These are phyloP conservation scores for Xylaria sp. DNA, from an alignment of 2,329 filamentous ascomycete species.

Conservation along the genomic window DNA sequence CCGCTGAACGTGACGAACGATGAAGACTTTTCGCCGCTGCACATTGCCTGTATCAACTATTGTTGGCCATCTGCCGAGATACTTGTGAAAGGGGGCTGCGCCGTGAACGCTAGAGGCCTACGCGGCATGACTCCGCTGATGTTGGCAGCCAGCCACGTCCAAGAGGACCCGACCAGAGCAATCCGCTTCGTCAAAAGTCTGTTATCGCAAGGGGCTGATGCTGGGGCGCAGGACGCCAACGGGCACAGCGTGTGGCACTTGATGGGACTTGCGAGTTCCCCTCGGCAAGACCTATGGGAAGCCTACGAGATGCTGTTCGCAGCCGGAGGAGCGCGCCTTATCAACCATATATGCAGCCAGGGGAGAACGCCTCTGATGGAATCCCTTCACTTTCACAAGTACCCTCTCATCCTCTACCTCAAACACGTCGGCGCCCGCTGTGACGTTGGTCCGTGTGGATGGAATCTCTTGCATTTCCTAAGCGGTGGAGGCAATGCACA, in stretches of 20 bases:
- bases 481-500: background rate
- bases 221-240: no score
- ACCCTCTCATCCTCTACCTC: background rate
- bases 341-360: background rate
- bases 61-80: conserved; percentile 17
- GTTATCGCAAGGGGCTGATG: background rate
- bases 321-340: background rate
- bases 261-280: background rate
- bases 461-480: background rate
- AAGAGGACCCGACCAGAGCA: background rate
- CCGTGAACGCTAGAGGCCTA: background rate
- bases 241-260: background rate
- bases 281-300: background rate
- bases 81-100: conserved; percentile 20
- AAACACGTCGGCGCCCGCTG: background rate
- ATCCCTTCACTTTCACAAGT: background rate
- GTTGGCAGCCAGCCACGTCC: background rate
- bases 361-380: background rate
- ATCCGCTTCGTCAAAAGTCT: conserved; percentile 5
- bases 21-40: background rate
- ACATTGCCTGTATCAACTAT: background rate
- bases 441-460: background rate
- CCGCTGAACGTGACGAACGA: background rate
- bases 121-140: background rate
- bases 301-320: conserved; percentile 9